Conservation (phyloP, 768 basidiomycete species). For the Agrocybe praecox region DNA sequence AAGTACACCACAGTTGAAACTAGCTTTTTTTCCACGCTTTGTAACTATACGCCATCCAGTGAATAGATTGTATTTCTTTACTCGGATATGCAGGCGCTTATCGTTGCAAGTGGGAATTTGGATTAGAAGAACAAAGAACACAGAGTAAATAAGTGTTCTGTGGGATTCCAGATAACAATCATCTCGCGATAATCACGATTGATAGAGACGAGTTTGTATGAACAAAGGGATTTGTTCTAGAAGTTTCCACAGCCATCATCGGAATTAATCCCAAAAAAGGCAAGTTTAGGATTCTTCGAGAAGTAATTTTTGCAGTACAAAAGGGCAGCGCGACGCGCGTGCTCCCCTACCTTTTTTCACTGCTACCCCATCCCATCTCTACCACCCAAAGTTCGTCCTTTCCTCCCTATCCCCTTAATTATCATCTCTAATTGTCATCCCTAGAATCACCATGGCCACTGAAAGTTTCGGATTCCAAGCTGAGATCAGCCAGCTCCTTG, state of each 20-base stretch:
- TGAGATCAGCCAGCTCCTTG: constrained; percentile 98
- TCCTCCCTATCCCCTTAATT: neutral
- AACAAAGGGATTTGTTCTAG: constrained; percentile 35
- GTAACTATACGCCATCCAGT: neutral
- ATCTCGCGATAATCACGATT: neutral
- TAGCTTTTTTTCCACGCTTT: neutral
- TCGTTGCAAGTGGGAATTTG: neutral
- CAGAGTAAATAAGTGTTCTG: constrained; percentile 2
- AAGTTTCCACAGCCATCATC: constrained; percentile 39
- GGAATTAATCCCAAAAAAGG: constrained; percentile 37
- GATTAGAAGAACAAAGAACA: neutral
- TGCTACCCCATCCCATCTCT: constrained; percentile 13
- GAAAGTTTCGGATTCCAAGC: constrained; percentile 98
- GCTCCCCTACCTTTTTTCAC: constrained; percentile 23
- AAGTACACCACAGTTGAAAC: neutral
- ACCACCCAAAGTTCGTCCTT: constrained; percentile 19
- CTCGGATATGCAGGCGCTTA: neutral
- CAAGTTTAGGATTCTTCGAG: constrained; percentile 53
- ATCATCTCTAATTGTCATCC: constrained; percentile 6
- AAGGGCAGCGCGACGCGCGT: constrained; percentile 28
- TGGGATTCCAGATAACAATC: constrained; percentile 10
- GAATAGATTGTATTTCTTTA: neutral
- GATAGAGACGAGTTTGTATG: neutral
- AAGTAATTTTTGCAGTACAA: constrained; percentile 43
- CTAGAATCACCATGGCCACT: constrained; percentile 57